Evolutionary conservation across 163 green algal genomes (phyloP), one percentile per base, ranked within the genome.

Genomic region (Trebouxiophyceae sp.): DNA sequence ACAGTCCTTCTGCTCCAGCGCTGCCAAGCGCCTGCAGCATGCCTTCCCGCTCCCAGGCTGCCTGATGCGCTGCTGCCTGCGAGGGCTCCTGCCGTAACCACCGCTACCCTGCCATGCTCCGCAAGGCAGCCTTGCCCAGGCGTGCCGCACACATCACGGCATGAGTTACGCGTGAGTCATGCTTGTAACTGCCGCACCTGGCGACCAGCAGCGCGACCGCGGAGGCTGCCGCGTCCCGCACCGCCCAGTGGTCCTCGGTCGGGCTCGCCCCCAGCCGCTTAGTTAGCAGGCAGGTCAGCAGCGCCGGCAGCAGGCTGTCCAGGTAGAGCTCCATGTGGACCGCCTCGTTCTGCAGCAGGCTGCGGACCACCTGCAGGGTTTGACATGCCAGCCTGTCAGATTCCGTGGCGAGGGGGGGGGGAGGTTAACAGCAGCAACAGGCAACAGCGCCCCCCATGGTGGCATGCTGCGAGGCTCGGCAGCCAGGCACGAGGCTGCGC

Each of bases 261-360:
- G 33, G 7, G 22, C 34, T 44, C 57, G 46, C 69, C 70, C 88
- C 86, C 27, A 96, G 73, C 0, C 66, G 54, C 59, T 83, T 81
- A 0, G 84, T 87, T 6, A 95, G 69, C 19, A 90, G 57, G 79
- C 86, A 93, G 0, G 89, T 95, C 22, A 96, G 47, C n/a, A 95
- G 60, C 0, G 81, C 75, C n/a, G 90, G 89, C 78, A 96, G 83
- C 56, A 96, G 75, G 71, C 90, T 81, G 54, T 93, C 85, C 61
- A 96, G 73, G 70, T 97, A 95, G n/a, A 74, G 77, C 67, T 87
- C 82, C 58, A 83, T 29, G 7, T 70, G 28, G 3, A 83, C 29
- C 27, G 69, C 54, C 3, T 46, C 19, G 32, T 84, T 84, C 12
- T 19, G 24, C 30, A 78, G 54, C 57, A 84, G 67, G 33, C 54